Conservation (phyloP, 202 grass and related monocot genomes). For the Saccharum hybrid region DNA sequence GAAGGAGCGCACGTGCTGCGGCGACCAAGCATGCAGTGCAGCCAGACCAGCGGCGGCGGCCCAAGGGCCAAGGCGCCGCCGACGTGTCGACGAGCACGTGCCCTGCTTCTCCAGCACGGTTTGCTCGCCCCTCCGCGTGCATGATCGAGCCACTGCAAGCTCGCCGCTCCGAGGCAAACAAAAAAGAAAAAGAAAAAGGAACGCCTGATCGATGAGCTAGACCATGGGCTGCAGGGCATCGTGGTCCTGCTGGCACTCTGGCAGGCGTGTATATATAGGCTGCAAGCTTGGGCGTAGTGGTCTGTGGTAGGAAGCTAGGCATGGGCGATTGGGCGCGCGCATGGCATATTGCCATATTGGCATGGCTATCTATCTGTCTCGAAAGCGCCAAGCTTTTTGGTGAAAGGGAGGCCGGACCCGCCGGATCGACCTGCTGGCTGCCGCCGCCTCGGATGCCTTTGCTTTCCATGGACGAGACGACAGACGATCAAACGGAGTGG, state of each 20-base stretch:
- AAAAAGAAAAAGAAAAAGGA: not conserved
- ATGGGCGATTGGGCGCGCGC: not conserved
- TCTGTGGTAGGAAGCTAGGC: constrained; percentile 4
- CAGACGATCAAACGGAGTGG: constrained; percentile 20
- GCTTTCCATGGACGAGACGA: not conserved
- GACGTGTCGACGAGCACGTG: constrained; percentile 50
- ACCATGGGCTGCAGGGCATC: not conserved
- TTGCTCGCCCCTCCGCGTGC: constrained; percentile 46
- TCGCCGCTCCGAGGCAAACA: too few relatives aligned
- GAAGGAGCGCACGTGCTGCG: constrained; percentile 67
- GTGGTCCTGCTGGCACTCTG: not conserved
- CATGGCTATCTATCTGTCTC: not conserved
- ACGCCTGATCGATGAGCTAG: not conserved
- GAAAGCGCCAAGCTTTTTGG: constrained; percentile 38
- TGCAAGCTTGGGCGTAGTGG: not conserved
- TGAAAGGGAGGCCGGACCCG: constrained; percentile 1
- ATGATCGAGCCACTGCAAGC: not conserved
- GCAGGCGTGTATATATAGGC: constrained; percentile 37
- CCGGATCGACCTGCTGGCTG: not conserved
- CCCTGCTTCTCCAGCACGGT: constrained; percentile 74
- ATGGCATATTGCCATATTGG: not conserved
- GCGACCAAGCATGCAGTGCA: not conserved
- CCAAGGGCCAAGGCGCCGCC: too few relatives aligned
- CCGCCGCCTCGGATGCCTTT: constrained; percentile 31
- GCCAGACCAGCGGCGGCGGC: not conserved